These are phyloP conservation scores for Aspergillus clavatus DNA, from an alignment of 2,329 filamentous ascomycete genomes.

Conservation along the genomic window DNA sequence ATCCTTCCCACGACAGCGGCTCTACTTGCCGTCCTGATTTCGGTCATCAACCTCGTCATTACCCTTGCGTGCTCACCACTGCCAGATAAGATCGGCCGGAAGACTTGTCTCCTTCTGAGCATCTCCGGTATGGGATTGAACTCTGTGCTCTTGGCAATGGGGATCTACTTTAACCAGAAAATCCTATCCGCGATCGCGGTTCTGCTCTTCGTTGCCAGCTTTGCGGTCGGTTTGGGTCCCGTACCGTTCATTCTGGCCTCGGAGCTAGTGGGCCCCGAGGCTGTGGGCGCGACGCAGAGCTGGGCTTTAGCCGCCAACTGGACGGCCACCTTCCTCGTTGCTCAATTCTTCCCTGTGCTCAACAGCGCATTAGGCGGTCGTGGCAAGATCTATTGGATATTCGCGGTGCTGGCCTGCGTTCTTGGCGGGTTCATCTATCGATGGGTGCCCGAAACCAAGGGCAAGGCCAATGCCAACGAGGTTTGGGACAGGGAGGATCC, in stretches of 20 bases:
- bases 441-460: constrained; percentile 81
- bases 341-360: constrained; percentile 88
- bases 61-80: constrained; percentile 78
- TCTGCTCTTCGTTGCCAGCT: constrained; percentile 80
- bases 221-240: constrained; percentile 84
- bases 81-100: constrained; percentile 82
- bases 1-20: constrained; percentile 78
- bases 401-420: constrained; percentile 66
- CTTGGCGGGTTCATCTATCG: constrained; percentile 67
- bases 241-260: constrained; percentile 92
- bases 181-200: constrained; percentile 76
- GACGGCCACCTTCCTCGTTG: constrained; percentile 83
- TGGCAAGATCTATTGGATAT: constrained; percentile 89
- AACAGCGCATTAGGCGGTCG: constrained; percentile 71
- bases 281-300: constrained; percentile 84
- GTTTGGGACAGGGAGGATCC: constrained; percentile 68
- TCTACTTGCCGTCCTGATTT: constrained; percentile 81
- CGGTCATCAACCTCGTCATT: constrained; percentile 76
- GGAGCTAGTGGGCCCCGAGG: constrained; percentile 84
- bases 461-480: constrained; percentile 76
- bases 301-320: constrained; percentile 86
- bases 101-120: constrained; percentile 74
- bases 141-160: constrained; percentile 71
- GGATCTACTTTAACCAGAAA: constrained; percentile 69
- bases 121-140: constrained; percentile 79